Conservation (phyloP, 1,139 yeast species). For the Taphrina deformans region DNA sequence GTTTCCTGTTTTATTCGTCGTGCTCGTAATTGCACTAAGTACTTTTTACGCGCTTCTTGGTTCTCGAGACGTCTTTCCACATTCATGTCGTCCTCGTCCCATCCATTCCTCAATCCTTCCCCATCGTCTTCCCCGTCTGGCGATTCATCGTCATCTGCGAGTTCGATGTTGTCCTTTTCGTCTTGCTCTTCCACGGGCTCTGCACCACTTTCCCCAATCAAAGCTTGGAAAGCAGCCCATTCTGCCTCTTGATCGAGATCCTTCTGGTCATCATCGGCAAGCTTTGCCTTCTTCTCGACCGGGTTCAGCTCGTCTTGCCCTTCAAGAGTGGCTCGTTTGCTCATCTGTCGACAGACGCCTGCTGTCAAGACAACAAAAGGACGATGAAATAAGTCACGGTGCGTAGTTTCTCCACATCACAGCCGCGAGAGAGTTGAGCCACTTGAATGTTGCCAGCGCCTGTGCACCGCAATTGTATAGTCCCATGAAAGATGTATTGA, state of each 20-base stretch:
- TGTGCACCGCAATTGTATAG: no score
- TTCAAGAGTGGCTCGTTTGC: conserved; percentile 4
- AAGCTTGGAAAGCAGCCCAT: conserved; percentile 25
- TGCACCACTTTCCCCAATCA: conserved; percentile 1
- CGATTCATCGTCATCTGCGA: neutral
- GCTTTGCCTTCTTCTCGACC: neutral
- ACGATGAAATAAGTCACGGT: neutral
- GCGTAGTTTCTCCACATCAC: neutral
- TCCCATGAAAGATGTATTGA: no score
- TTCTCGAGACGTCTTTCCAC: conserved; percentile 24
- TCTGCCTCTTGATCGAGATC: conserved; percentile 20
- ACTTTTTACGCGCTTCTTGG: conserved; percentile 16
- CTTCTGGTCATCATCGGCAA: neutral
- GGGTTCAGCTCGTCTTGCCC: neutral
- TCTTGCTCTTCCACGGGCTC: neutral
- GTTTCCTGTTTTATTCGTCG: neutral
- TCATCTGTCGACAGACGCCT: neutral
- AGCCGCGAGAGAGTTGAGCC: neutral
- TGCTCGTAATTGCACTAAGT: conserved; percentile 8
- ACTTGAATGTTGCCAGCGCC: no score
- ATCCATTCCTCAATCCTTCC: neutral
- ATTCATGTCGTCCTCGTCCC: conserved; percentile 10
- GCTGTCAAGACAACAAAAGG: neutral
- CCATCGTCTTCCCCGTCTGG: conserved; percentile 8
- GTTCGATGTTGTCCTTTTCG: neutral